A percentile compares a stretch with the other conserved stretches of the same genome.
Conservation (phyloP, 805 yeast genomes). For the Naumovozyma castellii region DNA sequence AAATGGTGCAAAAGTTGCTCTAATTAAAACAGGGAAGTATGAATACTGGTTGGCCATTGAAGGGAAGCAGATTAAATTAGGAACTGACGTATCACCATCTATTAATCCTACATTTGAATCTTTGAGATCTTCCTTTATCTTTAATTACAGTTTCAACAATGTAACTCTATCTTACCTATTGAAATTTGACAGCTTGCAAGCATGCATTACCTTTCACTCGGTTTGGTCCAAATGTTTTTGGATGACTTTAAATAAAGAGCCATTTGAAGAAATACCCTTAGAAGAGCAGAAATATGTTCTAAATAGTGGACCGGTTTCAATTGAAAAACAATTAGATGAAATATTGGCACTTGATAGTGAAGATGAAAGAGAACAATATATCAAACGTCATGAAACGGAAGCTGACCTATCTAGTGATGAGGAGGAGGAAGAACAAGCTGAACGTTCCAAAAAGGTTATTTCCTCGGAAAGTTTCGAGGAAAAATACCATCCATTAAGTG, state of each 20-base stretch:
- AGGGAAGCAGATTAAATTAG: slow-evolving; percentile 27
- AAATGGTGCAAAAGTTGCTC: slow-evolving; percentile 25
- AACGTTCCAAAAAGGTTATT: slow-evolving; percentile 15
- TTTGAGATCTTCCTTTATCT: slow-evolving; percentile 45
- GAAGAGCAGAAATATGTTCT: slow-evolving; percentile 47
- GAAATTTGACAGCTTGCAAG: slow-evolving; percentile 37
- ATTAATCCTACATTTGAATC: slow-evolving; percentile 61
- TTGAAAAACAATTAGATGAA: slow-evolving; percentile 31
- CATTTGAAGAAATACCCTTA: slow-evolving; percentile 38
- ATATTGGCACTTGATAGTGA: slow-evolving; percentile 25
- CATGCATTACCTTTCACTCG: slow-evolving; percentile 44
- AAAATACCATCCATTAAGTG: slow-evolving; percentile 4
- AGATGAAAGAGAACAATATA: slow-evolving; percentile 25
- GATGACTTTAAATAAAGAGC: slow-evolving; percentile 45
- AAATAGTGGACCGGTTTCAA: slow-evolving; percentile 39
- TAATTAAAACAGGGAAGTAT: slow-evolving; percentile 42
- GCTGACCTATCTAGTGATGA: slow-evolving; percentile 26
- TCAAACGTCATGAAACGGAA: too few relatives aligned
- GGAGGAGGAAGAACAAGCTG: slow-evolving; percentile 33
- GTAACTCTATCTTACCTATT: slow-evolving; percentile 53
- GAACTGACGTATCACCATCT: slow-evolving; percentile 36
- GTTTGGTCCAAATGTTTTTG: slow-evolving; percentile 45
- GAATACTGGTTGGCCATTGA: slow-evolving; percentile 44
- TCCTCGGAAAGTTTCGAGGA: slow-evolving; percentile 17
- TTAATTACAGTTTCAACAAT: slow-evolving; percentile 42